These are phyloP conservation scores for Teunomyces funiuensis DNA, from an alignment of 805 yeast species.

Conservation along the genomic window DNA sequence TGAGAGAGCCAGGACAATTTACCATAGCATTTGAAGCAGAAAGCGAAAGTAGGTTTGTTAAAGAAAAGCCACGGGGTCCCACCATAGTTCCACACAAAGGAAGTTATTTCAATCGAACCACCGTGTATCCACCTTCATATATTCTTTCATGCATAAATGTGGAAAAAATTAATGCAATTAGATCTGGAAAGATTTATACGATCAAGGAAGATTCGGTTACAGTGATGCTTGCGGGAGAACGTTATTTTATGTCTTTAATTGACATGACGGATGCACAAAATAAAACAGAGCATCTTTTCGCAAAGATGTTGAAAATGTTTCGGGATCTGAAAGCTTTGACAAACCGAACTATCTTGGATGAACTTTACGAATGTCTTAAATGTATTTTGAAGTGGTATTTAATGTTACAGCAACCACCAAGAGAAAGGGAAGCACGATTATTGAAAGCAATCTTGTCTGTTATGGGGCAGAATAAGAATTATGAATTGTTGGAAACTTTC, in stretches of 20 bases:
- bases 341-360: conserved; percentile 7
- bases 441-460: conserved; percentile 13
- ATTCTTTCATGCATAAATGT: conserved; percentile 18
- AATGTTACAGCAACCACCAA: conserved; percentile 28
- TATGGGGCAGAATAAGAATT: conserved; percentile 9
- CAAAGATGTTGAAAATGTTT: conserved; percentile 17
- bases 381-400: conserved; percentile 32
- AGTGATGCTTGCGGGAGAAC: conserved; percentile 18
- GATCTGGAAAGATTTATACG: conserved; percentile 16
- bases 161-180: conserved; percentile 14
- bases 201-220: conserved; percentile 14
- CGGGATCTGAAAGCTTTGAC: conserved; percentile 9
- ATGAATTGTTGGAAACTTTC: background rate
- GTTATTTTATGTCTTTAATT: conserved; percentile 25
- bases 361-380: conserved; percentile 20
- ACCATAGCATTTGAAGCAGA: conserved; percentile 39
- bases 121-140: conserved; percentile 11
- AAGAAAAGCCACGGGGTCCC: background rate
- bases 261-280: conserved; percentile 20
- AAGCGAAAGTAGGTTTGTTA: conserved; percentile 20
- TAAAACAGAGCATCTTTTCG: conserved; percentile 17
- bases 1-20: conserved; percentile 26
- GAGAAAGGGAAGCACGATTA: conserved; percentile 16
- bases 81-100: background rate
- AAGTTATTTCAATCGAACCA: background rate